Base-by-base conservation (phyloP, 192 early-diverging fungal genomes). In the Haplosporangium gracile region DNA sequence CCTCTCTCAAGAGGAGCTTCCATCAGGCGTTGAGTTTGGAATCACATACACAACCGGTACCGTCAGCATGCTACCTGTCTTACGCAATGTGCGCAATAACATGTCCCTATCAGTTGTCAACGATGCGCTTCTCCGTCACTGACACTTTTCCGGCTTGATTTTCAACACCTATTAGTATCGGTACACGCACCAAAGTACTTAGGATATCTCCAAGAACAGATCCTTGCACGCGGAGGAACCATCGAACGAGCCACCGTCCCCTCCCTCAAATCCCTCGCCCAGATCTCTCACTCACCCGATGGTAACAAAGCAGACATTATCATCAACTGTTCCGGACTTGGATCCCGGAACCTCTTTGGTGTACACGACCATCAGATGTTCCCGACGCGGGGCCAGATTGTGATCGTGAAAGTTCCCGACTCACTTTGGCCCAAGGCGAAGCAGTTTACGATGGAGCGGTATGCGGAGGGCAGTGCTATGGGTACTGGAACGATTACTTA, bases 291-390 rank as follows among this genome's bases (percentile, higher is more conserved):
- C 34, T 34, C 36, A 18, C 32, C 53, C 55, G 24, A 39, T 15
- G 34, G 16, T 22, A 18, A 29, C n/a, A 84, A 87, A 49, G 75
- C 91, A 47, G 90, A 92, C 68, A 83, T 94, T 45, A 90, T 97
- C 53, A 85, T 97, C 70, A 97, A 97, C 78, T 97, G 97, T 81
- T 94, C 96, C 0, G 97, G 95, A 0, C 79, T 95, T 1, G 94
- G 95, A 9, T 92, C 94, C 24, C 88, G 89, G 5, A 89, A 55
- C 34, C 86, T 98, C 8, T 90, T 88, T 24, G 97, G 96, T 10
- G 95, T 98, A 2, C 82, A 93, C 39, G 97, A 98, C 77, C 42
- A 60, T 20, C 76, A 90, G 16, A 89, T 97, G 77, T 96, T 92
- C 82, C 94, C 97, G 4, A 93, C 93, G 18, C 91, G 97, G 10